Base-by-base conservation (phyloP, 73 alveolate genomes). In the Diophrys sp. region DNA sequence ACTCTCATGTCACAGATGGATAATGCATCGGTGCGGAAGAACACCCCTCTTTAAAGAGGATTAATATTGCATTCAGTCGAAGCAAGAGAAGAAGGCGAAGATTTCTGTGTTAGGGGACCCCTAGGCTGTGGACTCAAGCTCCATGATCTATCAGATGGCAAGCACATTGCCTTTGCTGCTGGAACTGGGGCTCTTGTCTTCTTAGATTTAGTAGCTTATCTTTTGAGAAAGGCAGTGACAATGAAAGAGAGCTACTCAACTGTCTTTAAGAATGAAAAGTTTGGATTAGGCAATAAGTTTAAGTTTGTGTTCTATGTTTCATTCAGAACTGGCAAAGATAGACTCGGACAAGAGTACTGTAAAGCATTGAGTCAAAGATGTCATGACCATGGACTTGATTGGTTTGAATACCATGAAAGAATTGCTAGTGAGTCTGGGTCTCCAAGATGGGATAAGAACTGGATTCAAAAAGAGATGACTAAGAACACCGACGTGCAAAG, bases 181-280 rank as follows among this genome's bases (percentile, higher is more conserved):
- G 84, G 84, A 0, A 82, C 84, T 33, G 90, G 90, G 18, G 56
- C 31, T 32, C 80, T 82, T 23, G 74, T 57, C 1, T 82, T 82
- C 67, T 24, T 82, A 69, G 90, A 82, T 31, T 44, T 82, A 53
- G 31, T 75, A 29, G 84, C 90, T 1, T 80, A 75, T 54, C 44
- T 82, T 2, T 31, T 33, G 14, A 82, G 90, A 75, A 74, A 82
- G n/a, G n/a, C n/a, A 54, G 27, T 67, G 28, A 33, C 55, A 28
- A 57, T 28, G 33, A 5, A 69, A 29, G 2, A 28, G 2, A 29
- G 23, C 25, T 55, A 78, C 57, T 11, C 25, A 5, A 74, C 54
- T 23, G 25, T 81, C 25, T 31, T 81, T 8, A 25, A 68, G 18
- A 29, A 56, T 14, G 89, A 74, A 29, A 79, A 81, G 30, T 81